Evolutionary conservation across 345 rosid species (phyloP).

Genomic region (Hevea brasiliensis): DNA sequence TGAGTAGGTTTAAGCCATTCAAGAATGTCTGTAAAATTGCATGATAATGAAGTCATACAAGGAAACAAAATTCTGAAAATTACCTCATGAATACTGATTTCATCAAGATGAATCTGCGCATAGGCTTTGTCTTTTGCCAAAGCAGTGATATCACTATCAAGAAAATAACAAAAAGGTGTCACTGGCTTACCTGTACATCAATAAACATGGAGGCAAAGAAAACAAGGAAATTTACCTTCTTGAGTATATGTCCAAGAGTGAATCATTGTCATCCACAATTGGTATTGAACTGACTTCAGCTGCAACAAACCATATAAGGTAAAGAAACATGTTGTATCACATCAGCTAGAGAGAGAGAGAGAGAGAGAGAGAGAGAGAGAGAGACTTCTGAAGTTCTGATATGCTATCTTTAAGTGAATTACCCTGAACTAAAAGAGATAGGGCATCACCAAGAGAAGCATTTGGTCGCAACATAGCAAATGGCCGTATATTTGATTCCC

Average conservation of each 20-base stretch:
- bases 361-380: too few species aligned
- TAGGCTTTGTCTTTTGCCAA: slow-evolving; percentile 89
- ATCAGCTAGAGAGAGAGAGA: not conserved
- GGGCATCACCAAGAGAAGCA: slow-evolving; percentile 71
- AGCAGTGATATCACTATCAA: slow-evolving; percentile 77
- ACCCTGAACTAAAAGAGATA: slow-evolving; percentile 76
- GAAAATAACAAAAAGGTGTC: slow-evolving; percentile 1
- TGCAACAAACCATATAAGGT: slow-evolving; percentile 35
- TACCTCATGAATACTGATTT: slow-evolving; percentile 93
- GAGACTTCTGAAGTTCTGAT: not conserved
- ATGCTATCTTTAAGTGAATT: not conserved
- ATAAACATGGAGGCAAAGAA: not conserved
- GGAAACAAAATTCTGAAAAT: slow-evolving; percentile 4
- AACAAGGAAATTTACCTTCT: slow-evolving; percentile 50
- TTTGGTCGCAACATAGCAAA: slow-evolving; percentile 69
- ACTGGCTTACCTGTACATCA: not conserved
- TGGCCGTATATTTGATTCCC: slow-evolving; percentile 64
- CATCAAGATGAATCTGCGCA: slow-evolving; percentile 85
- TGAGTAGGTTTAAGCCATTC: not conserved
- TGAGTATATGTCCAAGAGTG: slow-evolving; percentile 74
- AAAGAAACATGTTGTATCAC: slow-evolving; percentile 4
- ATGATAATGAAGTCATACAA: slow-evolving; percentile 2
- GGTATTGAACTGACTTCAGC: slow-evolving; percentile 95
- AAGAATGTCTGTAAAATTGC: not conserved
- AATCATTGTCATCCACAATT: slow-evolving; percentile 78